Base-by-base conservation (phyloP, 306 rosid genomes). In the Lupinus albus region DNA sequence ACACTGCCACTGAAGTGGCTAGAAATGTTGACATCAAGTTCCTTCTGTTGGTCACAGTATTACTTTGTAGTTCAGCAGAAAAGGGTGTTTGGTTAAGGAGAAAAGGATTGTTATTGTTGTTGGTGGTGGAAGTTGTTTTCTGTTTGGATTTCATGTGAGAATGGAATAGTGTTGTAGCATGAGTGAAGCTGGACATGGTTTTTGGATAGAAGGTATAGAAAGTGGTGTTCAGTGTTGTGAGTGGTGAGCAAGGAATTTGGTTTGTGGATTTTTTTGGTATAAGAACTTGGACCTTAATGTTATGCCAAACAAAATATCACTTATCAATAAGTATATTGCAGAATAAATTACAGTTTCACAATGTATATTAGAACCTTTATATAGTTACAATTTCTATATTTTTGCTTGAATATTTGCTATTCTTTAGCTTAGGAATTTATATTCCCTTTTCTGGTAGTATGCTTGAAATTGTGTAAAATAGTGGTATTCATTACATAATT, bases 101-200 rank as follows among this genome's bases (percentile, higher is more conserved):
- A 0, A 36, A 11, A 36, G 15, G 30, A 81, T 13, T 35, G 45
- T 4, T 25, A 33, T 15, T 42, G 6, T 3, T 17, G 8, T 42
- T 25, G 49, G 12, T 15, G 20, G 30, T 25, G 30, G 25, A 20
- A 20, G 30, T 25, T 3, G 15, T 61, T 33, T 45, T 76, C 3
- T 78, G 76, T 44, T 82, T 79, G 76, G 81, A 60, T 78, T 82
- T 48, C 66, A 83, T 35, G 44, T 72, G 85, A 39, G 88, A 78
- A 4, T 81, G 87, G 80, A 82, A 80, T 15, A 83, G 80, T 55
- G 85, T 44, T 36, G 82, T 75, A 78, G 89, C 76, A 76, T 79
- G 76, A 16, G 89, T 76, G 85, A 84, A 82, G 82, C 78, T 85
- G 42, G 83, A 81, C 96, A 87, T 92, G 73, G 78, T 25, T 68